phyloP scores from a whole-genome alignment of 257 asterid species.

The Agastache rugosa region DNA sequence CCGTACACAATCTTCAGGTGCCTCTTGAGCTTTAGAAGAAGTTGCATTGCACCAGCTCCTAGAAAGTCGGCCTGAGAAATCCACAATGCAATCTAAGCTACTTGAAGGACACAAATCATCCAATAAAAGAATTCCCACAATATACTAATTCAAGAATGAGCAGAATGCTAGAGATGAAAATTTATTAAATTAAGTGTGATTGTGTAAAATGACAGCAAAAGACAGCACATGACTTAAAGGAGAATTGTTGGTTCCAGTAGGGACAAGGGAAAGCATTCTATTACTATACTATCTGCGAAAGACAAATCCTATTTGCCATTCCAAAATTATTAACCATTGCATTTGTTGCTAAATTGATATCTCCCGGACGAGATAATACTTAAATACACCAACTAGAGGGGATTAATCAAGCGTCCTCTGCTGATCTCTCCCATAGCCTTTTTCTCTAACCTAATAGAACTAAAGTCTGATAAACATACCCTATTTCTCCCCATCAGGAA shows the following conservation, averaged over 20 bases:
- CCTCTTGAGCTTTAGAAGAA: constrained; percentile 92
- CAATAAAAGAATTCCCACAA: background rate
- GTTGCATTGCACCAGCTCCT: constrained; percentile 87
- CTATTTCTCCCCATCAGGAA: background rate
- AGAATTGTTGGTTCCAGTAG: constrained; percentile 20
- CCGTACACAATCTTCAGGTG: constrained; percentile 86
- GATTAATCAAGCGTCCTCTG: constrained; percentile 6
- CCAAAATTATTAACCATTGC: background rate
- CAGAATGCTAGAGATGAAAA: background rate
- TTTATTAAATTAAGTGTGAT: constrained; percentile 7
- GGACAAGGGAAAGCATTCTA: constrained; percentile 14
- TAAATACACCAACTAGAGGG: constrained; percentile 11
- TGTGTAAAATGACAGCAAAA: background rate
- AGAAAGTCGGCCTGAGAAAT: constrained; percentile 74
- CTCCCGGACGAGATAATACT: background rate
- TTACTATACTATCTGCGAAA: constrained; percentile 4
- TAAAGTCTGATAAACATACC: background rate
- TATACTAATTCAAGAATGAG: constrained; percentile 17
- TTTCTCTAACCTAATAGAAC: background rate
- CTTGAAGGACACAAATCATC: constrained; percentile 13
- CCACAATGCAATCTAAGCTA: constrained; percentile 29
- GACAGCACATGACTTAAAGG: background rate
- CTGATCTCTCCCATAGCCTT: background rate
- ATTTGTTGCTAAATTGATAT: constrained; percentile 11
- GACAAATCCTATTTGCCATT: background rate